Evolutionary conservation across 495 filamentous ascomycete species (phyloP), one percentile per base, ranked within the genome.

Genomic region (Chaetomium tenue): DNA sequence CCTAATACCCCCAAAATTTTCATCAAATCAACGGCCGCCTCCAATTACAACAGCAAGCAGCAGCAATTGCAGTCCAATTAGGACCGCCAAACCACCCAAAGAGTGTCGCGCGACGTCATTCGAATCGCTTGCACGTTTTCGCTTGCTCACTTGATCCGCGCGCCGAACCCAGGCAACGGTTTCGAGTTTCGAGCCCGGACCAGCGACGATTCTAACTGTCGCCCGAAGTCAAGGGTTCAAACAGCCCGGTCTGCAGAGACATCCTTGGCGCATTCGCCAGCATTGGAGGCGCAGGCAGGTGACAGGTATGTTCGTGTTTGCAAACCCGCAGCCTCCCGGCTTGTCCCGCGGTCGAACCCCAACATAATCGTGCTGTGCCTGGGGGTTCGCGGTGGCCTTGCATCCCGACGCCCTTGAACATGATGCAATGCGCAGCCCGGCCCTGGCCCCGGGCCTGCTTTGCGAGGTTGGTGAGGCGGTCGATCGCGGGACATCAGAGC

Each of bases 21-120:
- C 65, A 66, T 74, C 74, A 75, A 75, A 75, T 76, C 74, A 74
- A 74, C 72, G 72, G 61, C 50, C 70, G 61, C 58, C 66, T 51
- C 68, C 62, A 58, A 64, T 65, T 66, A 51, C 70, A 72, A 66
- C 57, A 63, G 37, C 66, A 23, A 23, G 23, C 57, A 20, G 51
- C 30, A 44, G 56, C 66, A 51, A 26, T 52, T 26, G 23, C 67
- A 74, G 72, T 67, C 73, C 73, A 75, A 75, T 75, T 66, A 72
- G 72, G 68, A 59, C 44, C 2, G 51, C 37, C 25, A 56, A 50
- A 61, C 12, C 28, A 23, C n/a, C 28, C 39, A 40, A 48, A 39
- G 33, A 25, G 18, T 18, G 2, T n/a, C 40, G 37, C 47, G 58
- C 69, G 58, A 55, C 64, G 64, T 63, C 61, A 63, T 67, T 70